Base-by-base conservation (phyloP, 306 rosid species). In the Parietaria judaica region DNA sequence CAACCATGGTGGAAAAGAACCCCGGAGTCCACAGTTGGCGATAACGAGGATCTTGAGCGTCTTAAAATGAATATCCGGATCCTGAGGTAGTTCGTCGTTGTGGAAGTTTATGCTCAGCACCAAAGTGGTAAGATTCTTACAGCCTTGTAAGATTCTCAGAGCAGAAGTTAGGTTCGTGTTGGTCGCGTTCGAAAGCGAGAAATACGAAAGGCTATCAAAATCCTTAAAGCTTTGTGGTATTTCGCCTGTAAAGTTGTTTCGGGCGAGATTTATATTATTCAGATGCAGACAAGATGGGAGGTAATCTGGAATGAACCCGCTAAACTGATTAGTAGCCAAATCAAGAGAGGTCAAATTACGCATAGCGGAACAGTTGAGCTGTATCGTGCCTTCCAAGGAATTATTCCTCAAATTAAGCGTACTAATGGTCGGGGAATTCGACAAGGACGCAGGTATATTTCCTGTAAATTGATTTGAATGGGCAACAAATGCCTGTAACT, bases 1-100 rank as follows among this genome's bases (percentile, higher is more conserved):
- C 58, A 91, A 58, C 98, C 96, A 87, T 47, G 66, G 60, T 14
- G 97, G 97, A 47, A 91, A 75, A 73, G 59, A 63, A 56, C 97
- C 97, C 6, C 76, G 66, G 64, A 90, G 76, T 7, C 62, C 56
- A 72, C 95, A 80, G 63, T 84, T 96, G 9, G 96, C 96, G n/a
- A 91, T 56, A 46, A 81, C 82, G 36, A 91, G 72, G 71, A 85
- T 72, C 65, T 82, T 91, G 14, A 91, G 70, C 14, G 70, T 73
- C 61, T 70, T 87, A 66, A 91, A 87, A 13, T 70, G 80, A 11
- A 80, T 16, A 65, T 60, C 61, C 38, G 58, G 70, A 72, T 71
- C 91, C 50, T 75, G 31, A 0, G 92, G 96, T 58, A 91, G 55
- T 56, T 15, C 35, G 72, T 87, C 97, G 58, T 49, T 17, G 38